Base-by-base conservation (phyloP, 306 rosid species). In the Dryas drummondii region DNA sequence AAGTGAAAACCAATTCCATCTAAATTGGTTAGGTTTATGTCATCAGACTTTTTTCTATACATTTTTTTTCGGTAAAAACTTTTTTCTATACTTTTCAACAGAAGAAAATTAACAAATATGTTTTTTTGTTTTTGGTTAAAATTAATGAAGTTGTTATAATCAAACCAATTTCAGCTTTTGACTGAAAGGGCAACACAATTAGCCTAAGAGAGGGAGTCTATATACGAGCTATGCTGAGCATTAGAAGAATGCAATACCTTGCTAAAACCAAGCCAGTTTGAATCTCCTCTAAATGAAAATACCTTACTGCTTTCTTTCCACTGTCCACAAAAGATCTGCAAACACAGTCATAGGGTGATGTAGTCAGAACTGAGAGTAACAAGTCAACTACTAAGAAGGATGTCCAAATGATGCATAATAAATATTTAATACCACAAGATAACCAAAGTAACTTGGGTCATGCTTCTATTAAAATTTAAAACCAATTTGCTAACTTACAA, bases 191-290 rank as follows among this genome's bases (percentile, higher is more conserved):
- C 45, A 55, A 42, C 27, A 42, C 5, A 14, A 51, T 32, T 54
- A 55, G 47, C 46, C 42, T 1, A 54, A 17, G 51, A 61, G 37
- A 27, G 58, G 14, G 22, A 54, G 14, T 11, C n/a, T 37, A 50
- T 17, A 40, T 22, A 17, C 9, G 50, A 13, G 22, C 7, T 5
- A 5, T 7, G 62, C 48, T 58, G 4, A 53, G 3, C 15, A 73
- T 49, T 53, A 37, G 74, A 53, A 14, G 60, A 37, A 67, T 53
- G 51, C 41, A 12, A 61, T 87, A 91, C 98, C 98, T 93, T 93
- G 76, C 90, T 82, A 82, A 93, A 93, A 19, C 98, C 98, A 78
- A 93, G 97, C 98, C 98, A 93, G 70, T 91, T 93, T 27, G 98
- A 93, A 75, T 93, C 98, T 78, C 98, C 98, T 82, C 97, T 88